These are phyloP conservation scores for Prunus mira DNA, from an alignment of 306 rosid genomes.

Conservation along the genomic window DNA sequence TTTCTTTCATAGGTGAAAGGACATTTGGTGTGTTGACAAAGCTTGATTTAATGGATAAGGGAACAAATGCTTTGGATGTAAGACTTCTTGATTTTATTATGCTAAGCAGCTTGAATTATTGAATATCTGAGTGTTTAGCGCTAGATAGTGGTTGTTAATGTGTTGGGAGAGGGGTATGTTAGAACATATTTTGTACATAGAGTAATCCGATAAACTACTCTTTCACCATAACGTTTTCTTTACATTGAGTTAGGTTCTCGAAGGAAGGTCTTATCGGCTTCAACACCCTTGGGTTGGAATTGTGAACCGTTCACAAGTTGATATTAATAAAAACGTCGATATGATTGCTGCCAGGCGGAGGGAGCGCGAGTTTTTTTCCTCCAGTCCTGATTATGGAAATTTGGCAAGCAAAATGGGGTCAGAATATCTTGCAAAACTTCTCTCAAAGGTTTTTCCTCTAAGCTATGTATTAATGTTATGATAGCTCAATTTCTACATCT, in stretches of 20 bases:
- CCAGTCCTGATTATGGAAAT: constrained; percentile 40
- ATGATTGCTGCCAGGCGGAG: constrained; percentile 45
- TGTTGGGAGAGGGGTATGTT: neutral
- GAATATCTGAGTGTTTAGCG: constrained; percentile 20
- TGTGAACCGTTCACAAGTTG: constrained; percentile 55
- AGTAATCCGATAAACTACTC: neutral
- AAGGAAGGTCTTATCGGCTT: constrained; percentile 48
- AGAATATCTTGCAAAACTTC: constrained; percentile 52
- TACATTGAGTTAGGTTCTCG: constrained; percentile 40
- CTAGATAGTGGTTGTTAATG: neutral
- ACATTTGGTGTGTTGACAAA: constrained; percentile 91
- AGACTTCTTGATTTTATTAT: constrained; percentile 27
- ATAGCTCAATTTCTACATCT: neutral
- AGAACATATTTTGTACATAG: neutral
- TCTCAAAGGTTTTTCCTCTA: constrained; percentile 39
- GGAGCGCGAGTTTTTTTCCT: constrained; percentile 44
- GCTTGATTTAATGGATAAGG: constrained; percentile 95
- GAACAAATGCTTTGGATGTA: constrained; percentile 87
- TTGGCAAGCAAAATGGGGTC: constrained; percentile 48
- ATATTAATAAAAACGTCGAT: constrained; percentile 42
- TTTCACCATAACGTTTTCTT: neutral
- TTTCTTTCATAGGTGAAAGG: constrained; percentile 59
- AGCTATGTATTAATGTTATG: neutral
- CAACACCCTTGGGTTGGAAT: constrained; percentile 61
- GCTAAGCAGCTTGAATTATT: constrained; percentile 13